Evolutionary conservation across 2,329 filamentous ascomycete genomes (phyloP).

Genomic region (Microthyrium microscopicum): DNA sequence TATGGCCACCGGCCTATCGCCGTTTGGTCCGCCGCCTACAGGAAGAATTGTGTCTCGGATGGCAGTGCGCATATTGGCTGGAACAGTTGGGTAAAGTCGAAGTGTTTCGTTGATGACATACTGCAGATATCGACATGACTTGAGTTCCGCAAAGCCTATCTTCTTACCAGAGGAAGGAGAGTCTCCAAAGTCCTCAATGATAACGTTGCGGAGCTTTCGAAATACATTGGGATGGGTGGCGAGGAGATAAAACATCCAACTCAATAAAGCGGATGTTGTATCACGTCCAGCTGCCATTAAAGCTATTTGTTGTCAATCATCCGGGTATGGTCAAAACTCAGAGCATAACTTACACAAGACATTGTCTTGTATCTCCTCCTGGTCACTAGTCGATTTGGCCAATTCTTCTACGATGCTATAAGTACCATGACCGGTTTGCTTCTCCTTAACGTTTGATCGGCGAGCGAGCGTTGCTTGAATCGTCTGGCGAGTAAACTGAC

Average conservation of each 20-base stretch:
- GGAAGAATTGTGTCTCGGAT: slow-evolving; percentile 16
- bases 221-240: slow-evolving; percentile 25
- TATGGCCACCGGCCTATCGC: slow-evolving; percentile 14
- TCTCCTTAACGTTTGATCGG: no score
- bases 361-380: no score
- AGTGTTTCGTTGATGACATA: slow-evolving; percentile 17
- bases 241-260: slow-evolving; percentile 31
- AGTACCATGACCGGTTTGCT: no score
- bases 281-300: slow-evolving; percentile 43
- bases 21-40: slow-evolving; percentile 16
- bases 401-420: no score
- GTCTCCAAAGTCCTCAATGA: slow-evolving; percentile 6
- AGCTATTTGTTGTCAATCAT: no score
- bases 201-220: slow-evolving; percentile 22
- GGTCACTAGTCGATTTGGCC: no score
- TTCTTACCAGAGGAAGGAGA: background rate
- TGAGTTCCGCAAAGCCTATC: slow-evolving; percentile 14
- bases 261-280: slow-evolving; percentile 37
- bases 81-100: slow-evolving; percentile 17
- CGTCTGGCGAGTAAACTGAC: no score
- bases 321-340: no score
- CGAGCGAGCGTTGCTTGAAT: no score
- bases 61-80: slow-evolving; percentile 16
- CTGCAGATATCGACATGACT: slow-evolving; percentile 16
- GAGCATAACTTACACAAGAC: no score